Percentiles rank a stretch among this genome's conserved stretches.
Conservation (phyloP, 768 basidiomycete species). For the Candolleomyces eurysporus region DNA sequence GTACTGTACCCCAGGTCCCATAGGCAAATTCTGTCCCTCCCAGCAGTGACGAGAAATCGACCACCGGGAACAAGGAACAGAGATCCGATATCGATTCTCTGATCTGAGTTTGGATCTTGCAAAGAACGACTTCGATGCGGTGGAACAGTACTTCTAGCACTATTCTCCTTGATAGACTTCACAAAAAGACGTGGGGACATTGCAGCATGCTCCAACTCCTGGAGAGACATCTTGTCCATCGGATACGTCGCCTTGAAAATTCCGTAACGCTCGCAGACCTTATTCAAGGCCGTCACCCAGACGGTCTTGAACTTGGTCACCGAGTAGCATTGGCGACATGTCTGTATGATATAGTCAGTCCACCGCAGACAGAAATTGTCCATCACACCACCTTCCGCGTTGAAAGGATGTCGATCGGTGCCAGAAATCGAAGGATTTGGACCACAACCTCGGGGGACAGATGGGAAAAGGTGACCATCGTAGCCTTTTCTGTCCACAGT, state of each 20-base stretch:
- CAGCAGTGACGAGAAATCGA: constrained; percentile 6
- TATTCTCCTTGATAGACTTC: background rate
- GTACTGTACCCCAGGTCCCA: constrained; percentile 7
- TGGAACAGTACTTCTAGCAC: background rate
- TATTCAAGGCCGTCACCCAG: background rate
- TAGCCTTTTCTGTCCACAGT: background rate
- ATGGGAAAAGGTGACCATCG: background rate
- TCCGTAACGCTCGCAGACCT: background rate
- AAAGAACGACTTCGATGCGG: background rate
- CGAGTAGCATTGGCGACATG: background rate
- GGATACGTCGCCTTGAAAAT: constrained; percentile 1
- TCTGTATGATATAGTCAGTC: background rate
- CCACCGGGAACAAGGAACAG: constrained; percentile 11
- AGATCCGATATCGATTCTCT: background rate
- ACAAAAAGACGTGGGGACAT: background rate
- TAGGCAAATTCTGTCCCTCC: background rate
- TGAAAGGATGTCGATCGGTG: background rate
- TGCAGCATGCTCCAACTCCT: constrained; percentile 7
- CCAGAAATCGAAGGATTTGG: background rate
- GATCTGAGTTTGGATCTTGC: background rate
- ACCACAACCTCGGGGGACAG: background rate
- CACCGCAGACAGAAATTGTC: no score
- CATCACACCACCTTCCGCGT: background rate
- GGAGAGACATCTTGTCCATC: background rate
- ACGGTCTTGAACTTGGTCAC: background rate